A percentile compares a stretch with the other conserved stretches of the same genome.
Conservation (phyloP, 2,329 filamentous ascomycete species). For the Septoria linicola region DNA sequence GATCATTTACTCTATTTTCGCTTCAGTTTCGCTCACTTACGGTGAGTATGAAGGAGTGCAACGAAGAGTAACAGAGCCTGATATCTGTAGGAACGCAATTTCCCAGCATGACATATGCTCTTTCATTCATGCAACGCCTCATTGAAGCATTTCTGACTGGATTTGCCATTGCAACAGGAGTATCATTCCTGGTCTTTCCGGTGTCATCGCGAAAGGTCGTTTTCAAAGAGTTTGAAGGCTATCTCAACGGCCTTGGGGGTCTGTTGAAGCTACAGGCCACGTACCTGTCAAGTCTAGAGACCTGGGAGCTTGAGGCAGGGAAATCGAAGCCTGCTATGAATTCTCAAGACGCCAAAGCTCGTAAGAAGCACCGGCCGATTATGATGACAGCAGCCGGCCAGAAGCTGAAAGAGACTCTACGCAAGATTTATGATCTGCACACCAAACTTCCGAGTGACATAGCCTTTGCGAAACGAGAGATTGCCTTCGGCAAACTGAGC, state of each 20-base stretch:
- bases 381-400: conserved; percentile 31
- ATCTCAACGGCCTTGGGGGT: conserved; percentile 55
- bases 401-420: conserved; percentile 34
- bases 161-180: conserved; percentile 61
- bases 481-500: conserved; percentile 67
- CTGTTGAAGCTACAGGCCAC: conserved; percentile 60
- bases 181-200: conserved; percentile 66
- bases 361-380: background rate
- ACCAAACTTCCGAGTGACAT: conserved; percentile 68
- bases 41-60: conserved; percentile 38
- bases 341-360: background rate
- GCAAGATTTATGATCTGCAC: conserved; percentile 52
- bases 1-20: conserved; percentile 68
- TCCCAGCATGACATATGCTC: conserved; percentile 53
- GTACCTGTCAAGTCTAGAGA: conserved; percentile 65
- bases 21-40: conserved; percentile 62
- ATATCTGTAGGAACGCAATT: conserved; percentile 49
- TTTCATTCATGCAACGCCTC: conserved; percentile 55
- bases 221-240: conserved; percentile 61
- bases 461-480: conserved; percentile 69
- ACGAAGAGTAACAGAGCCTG: background rate
- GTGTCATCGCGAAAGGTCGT: conserved; percentile 64
- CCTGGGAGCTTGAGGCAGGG: conserved; percentile 47
- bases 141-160: conserved; percentile 64
- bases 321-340: background rate